These are phyloP conservation scores for Xylaria sp. DNA, from an alignment of 2,329 filamentous ascomycete genomes.

Conservation along the genomic window DNA sequence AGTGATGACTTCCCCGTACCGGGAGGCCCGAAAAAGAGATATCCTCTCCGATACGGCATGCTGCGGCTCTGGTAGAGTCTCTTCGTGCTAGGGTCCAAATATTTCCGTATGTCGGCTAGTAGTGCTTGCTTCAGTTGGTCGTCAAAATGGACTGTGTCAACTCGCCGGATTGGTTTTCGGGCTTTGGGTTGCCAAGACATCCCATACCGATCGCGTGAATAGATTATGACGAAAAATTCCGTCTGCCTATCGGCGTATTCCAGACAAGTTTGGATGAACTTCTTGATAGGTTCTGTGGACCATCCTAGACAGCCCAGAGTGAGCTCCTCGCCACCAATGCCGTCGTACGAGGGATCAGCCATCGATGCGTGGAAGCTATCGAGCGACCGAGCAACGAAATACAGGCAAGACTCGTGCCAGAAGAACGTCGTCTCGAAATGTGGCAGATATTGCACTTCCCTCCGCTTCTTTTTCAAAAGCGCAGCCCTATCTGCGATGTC, in stretches of 20 bases:
- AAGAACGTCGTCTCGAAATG: slow-evolving; percentile 61
- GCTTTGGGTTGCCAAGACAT: slow-evolving; percentile 62
- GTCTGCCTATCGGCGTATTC: slow-evolving; percentile 60
- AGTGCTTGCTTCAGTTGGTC: slow-evolving; percentile 58
- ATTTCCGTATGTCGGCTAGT: slow-evolving; percentile 62
- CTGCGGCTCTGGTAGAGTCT: slow-evolving; percentile 73
- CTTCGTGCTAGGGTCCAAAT: slow-evolving; percentile 58
- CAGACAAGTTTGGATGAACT: slow-evolving; percentile 58
- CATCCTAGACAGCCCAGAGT: slow-evolving; percentile 62
- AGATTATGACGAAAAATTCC: slow-evolving; percentile 63
- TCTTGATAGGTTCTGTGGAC: slow-evolving; percentile 61
- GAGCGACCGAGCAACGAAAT: slow-evolving; percentile 58
- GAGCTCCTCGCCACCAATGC: slow-evolving; percentile 59
- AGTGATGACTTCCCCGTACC: slow-evolving; percentile 56
- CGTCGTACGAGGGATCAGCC: slow-evolving; percentile 58
- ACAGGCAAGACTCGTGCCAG: slow-evolving; percentile 58
- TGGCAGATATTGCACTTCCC: slow-evolving; percentile 57
- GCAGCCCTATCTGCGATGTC: slow-evolving; percentile 52
- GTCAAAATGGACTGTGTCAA: slow-evolving; percentile 64
- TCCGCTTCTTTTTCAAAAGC: slow-evolving; percentile 55
- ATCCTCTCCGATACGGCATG: slow-evolving; percentile 69
- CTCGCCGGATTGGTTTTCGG: slow-evolving; percentile 59
- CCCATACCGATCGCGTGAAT: slow-evolving; percentile 58
- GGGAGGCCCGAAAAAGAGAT: slow-evolving; percentile 50
- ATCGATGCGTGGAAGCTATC: slow-evolving; percentile 53